Conservation (phyloP, 1,284 basidiomycete genomes). For the Caloboletus firmus region DNA sequence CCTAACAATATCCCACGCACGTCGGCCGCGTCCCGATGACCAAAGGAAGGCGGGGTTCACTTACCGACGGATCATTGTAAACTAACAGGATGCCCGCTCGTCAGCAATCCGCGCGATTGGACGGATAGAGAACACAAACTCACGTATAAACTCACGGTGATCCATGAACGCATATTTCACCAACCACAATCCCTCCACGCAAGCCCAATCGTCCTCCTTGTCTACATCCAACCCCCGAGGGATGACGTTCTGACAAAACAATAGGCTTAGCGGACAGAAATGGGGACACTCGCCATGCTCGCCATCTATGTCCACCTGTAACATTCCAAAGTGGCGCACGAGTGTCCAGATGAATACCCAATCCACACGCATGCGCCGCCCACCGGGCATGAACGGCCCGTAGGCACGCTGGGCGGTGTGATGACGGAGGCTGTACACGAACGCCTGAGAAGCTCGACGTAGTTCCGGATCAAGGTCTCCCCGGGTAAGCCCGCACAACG, state of each 20-base stretch:
- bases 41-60: slow-evolving; percentile 12
- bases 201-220: slow-evolving; percentile 58
- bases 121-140: slow-evolving; percentile 14
- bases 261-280: slow-evolving; percentile 52
- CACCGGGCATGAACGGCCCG: slow-evolving; percentile 55
- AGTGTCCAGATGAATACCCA: slow-evolving; percentile 60
- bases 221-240: slow-evolving; percentile 41
- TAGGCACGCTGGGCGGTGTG: slow-evolving; percentile 51
- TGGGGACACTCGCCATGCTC: slow-evolving; percentile 30
- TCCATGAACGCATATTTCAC: slow-evolving; percentile 68
- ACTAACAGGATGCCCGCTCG: slow-evolving; percentile 33
- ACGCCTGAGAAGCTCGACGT: slow-evolving; percentile 48
- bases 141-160: slow-evolving; percentile 61
- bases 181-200: slow-evolving; percentile 57
- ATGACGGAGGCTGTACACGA: slow-evolving; percentile 59
- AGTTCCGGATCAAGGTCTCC: slow-evolving; percentile 37
- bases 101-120: slow-evolving; percentile 8
- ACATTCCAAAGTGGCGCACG: slow-evolving; percentile 56
- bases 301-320: slow-evolving; percentile 44
- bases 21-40: neutral
- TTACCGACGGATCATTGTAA: slow-evolving; percentile 49
- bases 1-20: slow-evolving; percentile 19
- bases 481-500: slow-evolving; percentile 53
- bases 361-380: slow-evolving; percentile 45
- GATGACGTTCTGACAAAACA: slow-evolving; percentile 53